A percentile compares a stretch with the other conserved stretches of the same genome.
Evolutionary conservation across 768 basidiomycete species (phyloP).

Genomic region (Russula sp.): DNA sequence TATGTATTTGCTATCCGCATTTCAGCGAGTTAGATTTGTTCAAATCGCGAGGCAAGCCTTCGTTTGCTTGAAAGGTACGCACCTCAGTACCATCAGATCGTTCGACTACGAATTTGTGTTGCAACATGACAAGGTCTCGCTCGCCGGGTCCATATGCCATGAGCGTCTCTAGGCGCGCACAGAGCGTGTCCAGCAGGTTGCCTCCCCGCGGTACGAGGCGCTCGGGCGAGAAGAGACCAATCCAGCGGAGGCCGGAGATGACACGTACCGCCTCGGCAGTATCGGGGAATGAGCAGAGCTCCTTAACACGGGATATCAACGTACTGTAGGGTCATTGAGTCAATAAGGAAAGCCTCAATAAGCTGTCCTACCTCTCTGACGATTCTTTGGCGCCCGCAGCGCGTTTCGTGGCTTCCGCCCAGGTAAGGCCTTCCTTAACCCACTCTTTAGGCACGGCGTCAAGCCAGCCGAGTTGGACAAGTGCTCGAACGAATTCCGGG

Average conservation of each 20-base stretch:
- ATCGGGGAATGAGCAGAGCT: slow-evolving; percentile 69
- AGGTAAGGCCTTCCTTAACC: slow-evolving; percentile 70
- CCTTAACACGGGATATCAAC: slow-evolving; percentile 69
- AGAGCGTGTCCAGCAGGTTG: slow-evolving; percentile 92
- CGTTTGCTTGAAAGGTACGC: slow-evolving; percentile 28
- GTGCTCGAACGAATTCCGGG: slow-evolving; percentile 87
- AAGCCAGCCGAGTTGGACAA: slow-evolving; percentile 87
- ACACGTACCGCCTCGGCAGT: slow-evolving; percentile 71
- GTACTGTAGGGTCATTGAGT: slow-evolving; percentile 44
- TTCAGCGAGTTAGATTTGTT: slow-evolving; percentile 9
- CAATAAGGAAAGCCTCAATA: neutral
- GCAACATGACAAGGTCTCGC: slow-evolving; percentile 94
- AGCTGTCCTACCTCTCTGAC: slow-evolving; percentile 58
- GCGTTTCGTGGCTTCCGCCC: slow-evolving; percentile 80
- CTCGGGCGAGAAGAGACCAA: slow-evolving; percentile 82
- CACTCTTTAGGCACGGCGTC: slow-evolving; percentile 73
- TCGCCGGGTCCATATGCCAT: slow-evolving; percentile 92
- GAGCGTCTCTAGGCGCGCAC: slow-evolving; percentile 81
- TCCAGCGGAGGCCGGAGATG: slow-evolving; percentile 87
- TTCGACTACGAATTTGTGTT: slow-evolving; percentile 95
- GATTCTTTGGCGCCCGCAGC: slow-evolving; percentile 65
- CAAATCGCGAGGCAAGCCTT: neutral
- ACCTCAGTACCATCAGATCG: slow-evolving; percentile 79
- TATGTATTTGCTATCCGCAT: slow-evolving; percentile 65
- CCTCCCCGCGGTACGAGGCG: slow-evolving; percentile 58